Percentiles rank a stretch among this genome's conserved stretches.
Evolutionary conservation across 2,329 filamentous ascomycete genomes (phyloP).

Genomic region (Harringtonia aguacate): DNA sequence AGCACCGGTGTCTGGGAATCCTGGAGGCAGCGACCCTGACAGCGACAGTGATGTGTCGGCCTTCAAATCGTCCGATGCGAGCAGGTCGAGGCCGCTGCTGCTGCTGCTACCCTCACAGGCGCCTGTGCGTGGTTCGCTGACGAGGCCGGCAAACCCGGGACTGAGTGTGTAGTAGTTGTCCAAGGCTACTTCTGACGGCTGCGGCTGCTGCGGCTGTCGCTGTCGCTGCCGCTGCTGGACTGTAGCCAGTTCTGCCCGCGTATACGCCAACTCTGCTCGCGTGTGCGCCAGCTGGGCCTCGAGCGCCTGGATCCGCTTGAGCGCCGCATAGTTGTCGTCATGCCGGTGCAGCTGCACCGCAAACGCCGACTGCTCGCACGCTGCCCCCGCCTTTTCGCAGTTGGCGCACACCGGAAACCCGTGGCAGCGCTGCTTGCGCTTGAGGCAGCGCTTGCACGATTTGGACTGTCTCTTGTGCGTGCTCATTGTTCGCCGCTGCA

Average conservation of each 20-base stretch:
- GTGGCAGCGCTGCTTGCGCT: slow-evolving; percentile 8
- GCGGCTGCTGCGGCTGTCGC: neutral
- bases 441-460: slow-evolving; percentile 7
- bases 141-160: too few relatives aligned
- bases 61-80: too few relatives aligned
- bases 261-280: slow-evolving; percentile 1
- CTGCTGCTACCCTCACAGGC: too few relatives aligned
- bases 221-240: too few relatives aligned
- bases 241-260: too few relatives aligned
- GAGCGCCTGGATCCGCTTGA: slow-evolving; percentile 4
- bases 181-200: too few relatives aligned
- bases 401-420: slow-evolving; percentile 8
- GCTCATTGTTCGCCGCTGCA: too few relatives aligned
- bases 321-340: slow-evolving; percentile 1
- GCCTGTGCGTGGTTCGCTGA: too few relatives aligned
- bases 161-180: too few relatives aligned
- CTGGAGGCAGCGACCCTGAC: too few relatives aligned
- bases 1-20: neutral
- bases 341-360: slow-evolving; percentile 6
- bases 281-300: slow-evolving; percentile 4
- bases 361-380: slow-evolving; percentile 6
- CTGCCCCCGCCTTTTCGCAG: slow-evolving; percentile 4
- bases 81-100: too few relatives aligned
- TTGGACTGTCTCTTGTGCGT: slow-evolving; percentile 4
- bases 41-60: neutral